Evolutionary conservation across 495 filamentous ascomycete genomes (phyloP), one percentile per base, ranked within the genome.

Genomic region (Annulohypoxylon moriforme): DNA sequence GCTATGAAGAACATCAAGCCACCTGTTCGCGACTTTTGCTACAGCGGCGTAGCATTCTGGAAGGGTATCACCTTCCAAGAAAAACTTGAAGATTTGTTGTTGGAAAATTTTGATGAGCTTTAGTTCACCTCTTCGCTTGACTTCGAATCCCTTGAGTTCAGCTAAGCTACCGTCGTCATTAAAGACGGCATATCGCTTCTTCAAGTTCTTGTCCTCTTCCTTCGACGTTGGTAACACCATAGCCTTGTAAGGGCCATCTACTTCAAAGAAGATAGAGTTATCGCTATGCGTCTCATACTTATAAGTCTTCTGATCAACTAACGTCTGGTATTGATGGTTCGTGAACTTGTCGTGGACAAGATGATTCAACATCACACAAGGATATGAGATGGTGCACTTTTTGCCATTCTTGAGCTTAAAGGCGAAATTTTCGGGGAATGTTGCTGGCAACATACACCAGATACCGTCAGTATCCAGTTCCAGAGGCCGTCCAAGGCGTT

Each of bases 51-150:
- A 99, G 11, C 94, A 97, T 79, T 98, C 95, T 1, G 86, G 81
- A 57, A 99, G 81, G 1, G 92, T 96, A 24, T 85, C 85, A 2
- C 96, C 96, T 78, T 98, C 95, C 4, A 99, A 81, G 82, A 99
- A 99, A 83, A 98, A 98, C 77, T 96, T 97, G 89, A 99, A 99
- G 75, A 99, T 97, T 76, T 98, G 96, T 34, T 93, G 92, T 80
- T 99, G 96, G 81, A 99, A 99, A 73, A 97, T 99, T 81, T 99
- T 99, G 87, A 99, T 99, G 70, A 99, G 88, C 83, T 98, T 98
- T 69, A 99, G 83, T 82, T 99, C 96, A 84, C 96, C 96, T 89
- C 96, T 88, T 74, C 96, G 91, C 85, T 99, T 99, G 70, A 99
- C 89, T 73, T 99, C 96, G 72, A 99, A 99, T 9, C 96, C 96